Conservation (phyloP, 164 flowering plant genomes). For the Stephania cephalantha region DNA sequence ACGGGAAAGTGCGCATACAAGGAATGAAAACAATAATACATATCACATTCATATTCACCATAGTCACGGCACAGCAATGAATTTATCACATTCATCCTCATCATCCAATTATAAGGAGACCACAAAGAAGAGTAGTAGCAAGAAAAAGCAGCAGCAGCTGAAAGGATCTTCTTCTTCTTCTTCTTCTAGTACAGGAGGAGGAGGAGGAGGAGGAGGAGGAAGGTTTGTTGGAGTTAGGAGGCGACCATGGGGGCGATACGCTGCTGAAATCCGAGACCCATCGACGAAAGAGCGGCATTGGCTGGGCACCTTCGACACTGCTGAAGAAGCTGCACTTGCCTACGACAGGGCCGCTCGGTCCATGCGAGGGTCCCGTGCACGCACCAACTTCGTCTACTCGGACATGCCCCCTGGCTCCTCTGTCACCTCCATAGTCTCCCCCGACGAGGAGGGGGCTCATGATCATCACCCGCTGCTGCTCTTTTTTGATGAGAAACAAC, state of each 20-base stretch:
- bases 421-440: slow-evolving; percentile 39
- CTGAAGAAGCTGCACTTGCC: slow-evolving; percentile 51
- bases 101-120: background rate
- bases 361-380: slow-evolving; percentile 40
- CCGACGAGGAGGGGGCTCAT: slow-evolving; percentile 32
- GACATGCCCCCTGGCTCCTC: slow-evolving; percentile 50
- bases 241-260: slow-evolving; percentile 50
- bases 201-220: background rate
- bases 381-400: slow-evolving; percentile 45
- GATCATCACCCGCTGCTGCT: slow-evolving; percentile 12
- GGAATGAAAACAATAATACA: too few species aligned
- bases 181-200: too few species aligned
- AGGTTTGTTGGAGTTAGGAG: slow-evolving; percentile 35
- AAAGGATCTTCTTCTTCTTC: background rate
- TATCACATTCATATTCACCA: too few species aligned
- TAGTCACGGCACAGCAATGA: background rate
- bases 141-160: slow-evolving; percentile 22
- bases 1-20: too few species aligned
- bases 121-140: slow-evolving; percentile 18
- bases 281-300: slow-evolving; percentile 47
- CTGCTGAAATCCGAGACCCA: slow-evolving; percentile 54
- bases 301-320: slow-evolving; percentile 54
- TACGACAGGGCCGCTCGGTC: slow-evolving; percentile 49
- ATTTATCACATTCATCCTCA: slow-evolving; percentile 17
- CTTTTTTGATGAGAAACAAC: too few species aligned